Percentiles rank a stretch among this genome's conserved stretches.
Conservation (phyloP, 2,329 filamentous ascomycete species). For the Arthrobotrys pseudoclavata region DNA sequence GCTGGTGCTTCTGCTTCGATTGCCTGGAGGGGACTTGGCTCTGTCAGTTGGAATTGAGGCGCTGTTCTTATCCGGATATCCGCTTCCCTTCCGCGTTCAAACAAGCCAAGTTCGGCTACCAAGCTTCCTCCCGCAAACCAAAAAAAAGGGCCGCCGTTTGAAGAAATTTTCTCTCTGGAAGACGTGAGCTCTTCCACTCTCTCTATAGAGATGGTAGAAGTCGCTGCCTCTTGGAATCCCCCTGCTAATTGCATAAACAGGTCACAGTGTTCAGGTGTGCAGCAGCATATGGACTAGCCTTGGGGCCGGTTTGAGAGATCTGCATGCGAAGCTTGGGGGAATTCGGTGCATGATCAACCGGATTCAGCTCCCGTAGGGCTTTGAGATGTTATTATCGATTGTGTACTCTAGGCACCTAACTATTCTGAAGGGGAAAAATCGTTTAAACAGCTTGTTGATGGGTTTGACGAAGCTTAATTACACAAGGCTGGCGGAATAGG, state of each 20-base stretch:
- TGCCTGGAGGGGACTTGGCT: slow-evolving; percentile 30
- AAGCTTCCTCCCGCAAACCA: slow-evolving; percentile 3
- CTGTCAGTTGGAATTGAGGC: slow-evolving; percentile 44
- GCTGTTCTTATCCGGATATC: slow-evolving; percentile 54
- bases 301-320: slow-evolving; percentile 40
- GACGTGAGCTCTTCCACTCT: slow-evolving; percentile 25
- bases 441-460: neutral
- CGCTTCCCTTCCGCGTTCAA: slow-evolving; percentile 55
- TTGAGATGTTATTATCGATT: slow-evolving; percentile 14
- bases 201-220: slow-evolving; percentile 19
- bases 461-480: slow-evolving; percentile 7
- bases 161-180: slow-evolving; percentile 4
- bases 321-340: slow-evolving; percentile 38
- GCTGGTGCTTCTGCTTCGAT: slow-evolving; percentile 8
- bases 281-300: slow-evolving; percentile 25
- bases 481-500: neutral
- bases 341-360: slow-evolving; percentile 55
- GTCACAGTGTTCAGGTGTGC: slow-evolving; percentile 30
- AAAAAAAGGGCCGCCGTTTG: neutral
- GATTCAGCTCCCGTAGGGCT: slow-evolving; percentile 44
- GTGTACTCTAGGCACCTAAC: slow-evolving; percentile 23
- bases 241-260: slow-evolving; percentile 28
- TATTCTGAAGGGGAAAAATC: slow-evolving; percentile 2
- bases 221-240: slow-evolving; percentile 24
- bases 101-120: slow-evolving; percentile 42